These are phyloP conservation scores for Calonectria naviculata DNA, from an alignment of 2,329 filamentous ascomycete genomes.

Conservation along the genomic window DNA sequence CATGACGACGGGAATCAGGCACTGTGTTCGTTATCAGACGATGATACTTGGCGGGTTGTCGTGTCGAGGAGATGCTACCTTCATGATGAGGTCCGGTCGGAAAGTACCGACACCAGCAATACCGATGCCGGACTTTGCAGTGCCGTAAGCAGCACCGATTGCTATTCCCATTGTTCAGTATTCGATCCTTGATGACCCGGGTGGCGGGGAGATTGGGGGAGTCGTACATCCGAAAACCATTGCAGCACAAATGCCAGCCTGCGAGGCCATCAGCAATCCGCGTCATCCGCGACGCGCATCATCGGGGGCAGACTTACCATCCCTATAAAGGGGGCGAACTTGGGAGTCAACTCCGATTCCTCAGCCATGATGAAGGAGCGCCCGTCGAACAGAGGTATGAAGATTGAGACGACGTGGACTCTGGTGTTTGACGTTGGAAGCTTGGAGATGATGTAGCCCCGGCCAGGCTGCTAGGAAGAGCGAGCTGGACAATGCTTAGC, in stretches of 20 bases:
- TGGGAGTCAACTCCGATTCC: constrained; percentile 73
- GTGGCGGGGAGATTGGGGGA: constrained; percentile 27
- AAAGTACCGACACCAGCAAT: constrained; percentile 89
- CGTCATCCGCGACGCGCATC: constrained; percentile 22
- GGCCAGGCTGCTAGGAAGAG: constrained; percentile 35
- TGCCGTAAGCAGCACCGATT: constrained; percentile 85
- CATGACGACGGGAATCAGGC: constrained; percentile 93
- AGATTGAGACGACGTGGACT: constrained; percentile 29
- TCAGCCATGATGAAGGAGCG: constrained; percentile 57
- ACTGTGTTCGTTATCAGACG: constrained; percentile 60
- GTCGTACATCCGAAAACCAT: constrained; percentile 86
- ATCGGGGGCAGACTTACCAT: constrained; percentile 70
- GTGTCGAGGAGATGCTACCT: constrained; percentile 62
- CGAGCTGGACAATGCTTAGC: constrained; percentile 32
- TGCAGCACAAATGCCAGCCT: constrained; percentile 83
- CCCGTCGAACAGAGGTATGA: constrained; percentile 31
- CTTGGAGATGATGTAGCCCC: constrained; percentile 43
- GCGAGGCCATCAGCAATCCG: constrained; percentile 39
- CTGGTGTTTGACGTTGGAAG: constrained; percentile 33
- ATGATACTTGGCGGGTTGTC: neutral
- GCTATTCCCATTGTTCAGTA: constrained; percentile 51
- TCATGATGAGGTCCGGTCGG: constrained; percentile 90
- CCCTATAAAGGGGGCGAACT: constrained; percentile 89
- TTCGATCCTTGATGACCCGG: constrained; percentile 32
- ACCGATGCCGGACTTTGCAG: constrained; percentile 88